Conservation (phyloP, 2,329 filamentous ascomycete species). For the Thermochaetoides dissita region DNA sequence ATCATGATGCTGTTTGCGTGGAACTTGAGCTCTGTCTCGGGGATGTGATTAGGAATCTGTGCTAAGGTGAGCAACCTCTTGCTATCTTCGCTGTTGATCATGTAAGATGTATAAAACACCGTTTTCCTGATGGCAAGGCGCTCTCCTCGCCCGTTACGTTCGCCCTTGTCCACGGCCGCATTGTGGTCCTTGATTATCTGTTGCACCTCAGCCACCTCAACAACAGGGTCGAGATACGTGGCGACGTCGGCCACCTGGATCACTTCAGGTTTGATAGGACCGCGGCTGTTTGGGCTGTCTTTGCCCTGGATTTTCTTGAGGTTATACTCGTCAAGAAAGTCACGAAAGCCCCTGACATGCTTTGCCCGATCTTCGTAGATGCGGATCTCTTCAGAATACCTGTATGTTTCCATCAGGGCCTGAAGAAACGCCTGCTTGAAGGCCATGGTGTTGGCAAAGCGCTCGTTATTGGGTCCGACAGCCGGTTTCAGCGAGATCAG, state of each 20-base stretch:
- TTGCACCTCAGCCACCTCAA: constrained; percentile 73
- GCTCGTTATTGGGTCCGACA: constrained; percentile 65
- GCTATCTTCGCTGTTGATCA: constrained; percentile 59
- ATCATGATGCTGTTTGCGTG: constrained; percentile 90
- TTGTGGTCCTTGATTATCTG: constrained; percentile 86
- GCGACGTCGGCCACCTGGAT: constrained; percentile 70
- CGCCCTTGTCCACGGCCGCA: constrained; percentile 30
- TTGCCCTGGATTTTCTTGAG: constrained; percentile 29
- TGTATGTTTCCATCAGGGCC: constrained; percentile 75
- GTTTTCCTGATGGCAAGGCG: constrained; percentile 66
- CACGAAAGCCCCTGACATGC: constrained; percentile 67
- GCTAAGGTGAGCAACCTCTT: constrained; percentile 59
- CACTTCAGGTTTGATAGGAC: constrained; percentile 62
- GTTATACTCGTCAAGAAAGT: constrained; percentile 74
- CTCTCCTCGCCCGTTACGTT: constrained; percentile 23
- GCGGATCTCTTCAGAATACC: constrained; percentile 65
- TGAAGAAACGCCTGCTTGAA: constrained; percentile 84
- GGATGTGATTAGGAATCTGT: constrained; percentile 44
- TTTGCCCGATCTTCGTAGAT: constrained; percentile 54
- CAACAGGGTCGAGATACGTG: constrained; percentile 59
- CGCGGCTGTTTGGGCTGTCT: constrained; percentile 39
- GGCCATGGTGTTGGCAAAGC: constrained; percentile 68
- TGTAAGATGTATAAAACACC: constrained; percentile 85
- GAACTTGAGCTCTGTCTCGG: constrained; percentile 59
- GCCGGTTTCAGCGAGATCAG: constrained; percentile 77